Evolutionary conservation across 768 basidiomycete species (phyloP).

Genomic region (Candolleomyces efflorescens): DNA sequence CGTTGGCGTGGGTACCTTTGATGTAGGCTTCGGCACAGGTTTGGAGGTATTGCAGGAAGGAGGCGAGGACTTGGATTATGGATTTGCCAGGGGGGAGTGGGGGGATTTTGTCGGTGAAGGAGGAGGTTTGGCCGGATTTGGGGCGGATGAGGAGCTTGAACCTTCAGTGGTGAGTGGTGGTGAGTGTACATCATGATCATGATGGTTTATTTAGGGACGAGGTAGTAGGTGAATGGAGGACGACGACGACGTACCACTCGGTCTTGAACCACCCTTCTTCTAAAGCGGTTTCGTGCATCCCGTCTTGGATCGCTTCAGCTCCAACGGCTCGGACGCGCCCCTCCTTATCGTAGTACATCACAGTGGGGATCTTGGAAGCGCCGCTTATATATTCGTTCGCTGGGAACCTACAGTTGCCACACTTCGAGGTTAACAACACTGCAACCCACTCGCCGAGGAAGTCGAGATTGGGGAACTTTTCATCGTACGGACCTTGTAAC

Average conservation of each 20-base stretch:
- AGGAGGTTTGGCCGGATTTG: not conserved
- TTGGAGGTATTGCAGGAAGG: slow-evolving; percentile 10
- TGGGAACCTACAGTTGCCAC: too few relatives aligned
- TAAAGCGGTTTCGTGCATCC: slow-evolving; percentile 31
- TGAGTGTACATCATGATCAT: not conserved
- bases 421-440: too few relatives aligned
- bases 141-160: slow-evolving; percentile 15
- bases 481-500: slow-evolving; percentile 16
- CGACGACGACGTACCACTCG: slow-evolving; percentile 40
- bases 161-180: not conserved
- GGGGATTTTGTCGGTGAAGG: slow-evolving; percentile 3
- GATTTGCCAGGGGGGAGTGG: slow-evolving; percentile 7
- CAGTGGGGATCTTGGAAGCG: slow-evolving; percentile 43
- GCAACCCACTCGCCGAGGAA: too few relatives aligned
- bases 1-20: slow-evolving; percentile 8
- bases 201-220: too few relatives aligned
- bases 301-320: slow-evolving; percentile 33
- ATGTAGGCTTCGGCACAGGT: slow-evolving; percentile 8
- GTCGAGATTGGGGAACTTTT: too few relatives aligned
- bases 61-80: slow-evolving; percentile 7
- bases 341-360: slow-evolving; percentile 32
- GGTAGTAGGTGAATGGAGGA: too few relatives aligned
- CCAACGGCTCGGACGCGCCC: not conserved
- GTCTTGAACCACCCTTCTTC: slow-evolving; percentile 42
- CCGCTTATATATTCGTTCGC: slow-evolving; percentile 36